phyloP scores from a whole-genome alignment of 129 eudicot species.

The Flaveria brownii region DNA sequence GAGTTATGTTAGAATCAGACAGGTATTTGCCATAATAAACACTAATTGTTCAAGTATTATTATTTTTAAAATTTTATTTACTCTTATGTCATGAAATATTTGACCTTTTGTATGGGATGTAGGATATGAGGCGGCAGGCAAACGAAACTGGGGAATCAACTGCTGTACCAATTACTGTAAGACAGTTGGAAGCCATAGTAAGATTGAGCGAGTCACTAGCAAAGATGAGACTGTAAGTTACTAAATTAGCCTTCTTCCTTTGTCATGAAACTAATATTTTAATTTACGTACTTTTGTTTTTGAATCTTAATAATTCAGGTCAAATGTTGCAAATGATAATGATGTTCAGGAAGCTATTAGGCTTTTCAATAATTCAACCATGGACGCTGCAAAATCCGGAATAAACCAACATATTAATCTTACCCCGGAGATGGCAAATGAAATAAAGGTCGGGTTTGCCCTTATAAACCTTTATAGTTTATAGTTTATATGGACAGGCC shows the following conservation, averaged over 20 bases:
- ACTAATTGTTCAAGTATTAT: neutral
- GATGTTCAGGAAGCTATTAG: constrained; percentile 77
- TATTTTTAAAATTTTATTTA: neutral
- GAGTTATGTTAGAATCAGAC: constrained; percentile 87
- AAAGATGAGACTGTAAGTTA: constrained; percentile 88
- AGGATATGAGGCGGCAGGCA: constrained; percentile 97
- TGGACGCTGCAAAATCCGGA: constrained; percentile 99
- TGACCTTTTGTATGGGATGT: constrained; percentile 14
- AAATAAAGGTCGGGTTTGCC: constrained; percentile 66
- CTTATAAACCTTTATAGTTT: neutral
- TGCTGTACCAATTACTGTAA: constrained; percentile 94
- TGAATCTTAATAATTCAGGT: constrained; percentile 38
- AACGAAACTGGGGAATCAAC: constrained; percentile 96
- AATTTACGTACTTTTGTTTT: neutral
- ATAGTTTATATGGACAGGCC: neutral
- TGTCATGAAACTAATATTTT: neutral
- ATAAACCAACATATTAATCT: constrained; percentile 81
- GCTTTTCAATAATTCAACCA: constrained; percentile 78
- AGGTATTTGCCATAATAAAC: constrained; percentile 49
- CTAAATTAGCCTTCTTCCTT: neutral
- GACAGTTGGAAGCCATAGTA: constrained; percentile 98
- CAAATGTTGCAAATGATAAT: constrained; percentile 72
- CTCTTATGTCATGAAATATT: constrained; percentile 9
- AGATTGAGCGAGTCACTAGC: constrained; percentile 96
- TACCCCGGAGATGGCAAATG: constrained; percentile 89